These are phyloP conservation scores for Fomitopsis serialis DNA, from an alignment of 768 basidiomycete species.

Conservation along the genomic window DNA sequence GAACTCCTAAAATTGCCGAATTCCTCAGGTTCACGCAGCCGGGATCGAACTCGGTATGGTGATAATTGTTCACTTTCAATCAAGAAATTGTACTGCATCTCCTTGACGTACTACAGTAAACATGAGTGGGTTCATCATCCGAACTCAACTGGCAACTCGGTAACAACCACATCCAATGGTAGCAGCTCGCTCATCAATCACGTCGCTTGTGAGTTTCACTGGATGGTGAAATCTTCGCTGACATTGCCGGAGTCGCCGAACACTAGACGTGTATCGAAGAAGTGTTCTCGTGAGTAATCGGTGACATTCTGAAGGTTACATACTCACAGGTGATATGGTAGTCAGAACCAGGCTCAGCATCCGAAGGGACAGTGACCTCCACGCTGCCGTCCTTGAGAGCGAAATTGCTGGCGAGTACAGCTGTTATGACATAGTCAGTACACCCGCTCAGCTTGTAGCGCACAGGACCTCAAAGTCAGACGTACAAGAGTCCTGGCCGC, in stretches of 20 bases:
- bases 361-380: slow-evolving; percentile 30
- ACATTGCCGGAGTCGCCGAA: slow-evolving; percentile 44
- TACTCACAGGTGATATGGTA: slow-evolving; percentile 41
- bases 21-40: no score
- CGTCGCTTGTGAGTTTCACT: no score
- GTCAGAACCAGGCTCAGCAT: slow-evolving; percentile 24
- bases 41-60: no score
- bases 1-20: no score
- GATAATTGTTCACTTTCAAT: no score
- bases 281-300: neutral
- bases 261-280: slow-evolving; percentile 16
- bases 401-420: slow-evolving; percentile 31
- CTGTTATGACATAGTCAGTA: slow-evolving; percentile 13
- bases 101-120: no score
- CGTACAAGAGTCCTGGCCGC: slow-evolving; percentile 29
- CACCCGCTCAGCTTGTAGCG: neutral
- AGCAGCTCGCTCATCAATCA: no score
- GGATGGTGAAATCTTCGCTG: slow-evolving; percentile 33
- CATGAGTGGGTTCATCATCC: no score
- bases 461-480: no score
- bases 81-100: no score
- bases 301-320: neutral
- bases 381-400: slow-evolving; percentile 29
- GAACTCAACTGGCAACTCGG: no score
- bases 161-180: no score